phyloP scores from a whole-genome alignment of 306 rosid genomes.

The Crotalaria pallida region DNA sequence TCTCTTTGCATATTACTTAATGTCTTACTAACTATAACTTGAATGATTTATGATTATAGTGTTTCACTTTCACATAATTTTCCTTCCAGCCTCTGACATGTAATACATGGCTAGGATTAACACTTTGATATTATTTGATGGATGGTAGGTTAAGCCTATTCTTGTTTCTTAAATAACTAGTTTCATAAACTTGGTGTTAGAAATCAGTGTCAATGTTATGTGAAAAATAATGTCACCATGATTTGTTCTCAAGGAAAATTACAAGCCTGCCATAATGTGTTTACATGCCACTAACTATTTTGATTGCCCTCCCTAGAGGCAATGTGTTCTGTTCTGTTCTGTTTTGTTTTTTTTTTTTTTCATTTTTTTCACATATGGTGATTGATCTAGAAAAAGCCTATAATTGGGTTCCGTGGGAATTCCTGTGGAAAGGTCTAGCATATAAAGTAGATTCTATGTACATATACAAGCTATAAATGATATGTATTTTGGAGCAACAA shows the following conservation, averaged over 20 bases:
- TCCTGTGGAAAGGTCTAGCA: background rate
- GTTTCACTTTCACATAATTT: constrained; percentile 1
- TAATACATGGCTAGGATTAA: background rate
- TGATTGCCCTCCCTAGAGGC: background rate
- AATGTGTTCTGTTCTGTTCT: background rate
- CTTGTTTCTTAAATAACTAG: background rate
- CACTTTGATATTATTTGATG: background rate
- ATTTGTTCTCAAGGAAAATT: background rate
- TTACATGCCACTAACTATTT: background rate
- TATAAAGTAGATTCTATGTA: background rate
- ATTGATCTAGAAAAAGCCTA: constrained; percentile 2
- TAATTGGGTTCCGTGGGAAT: background rate
- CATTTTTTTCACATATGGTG: background rate
- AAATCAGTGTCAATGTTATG: background rate
- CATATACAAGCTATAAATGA: background rate
- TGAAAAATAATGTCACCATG: background rate
- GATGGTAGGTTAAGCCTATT: background rate
- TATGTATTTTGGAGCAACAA: background rate
- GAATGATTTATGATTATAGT: background rate
- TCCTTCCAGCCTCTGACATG: background rate
- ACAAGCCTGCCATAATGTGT: background rate
- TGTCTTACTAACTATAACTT: background rate
- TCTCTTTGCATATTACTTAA: background rate
- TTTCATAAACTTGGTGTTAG: background rate
- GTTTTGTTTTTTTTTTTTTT: too few relatives aligned